Conservation (phyloP, 192 early-diverging fungal species). For the Diversispora epigaea region DNA sequence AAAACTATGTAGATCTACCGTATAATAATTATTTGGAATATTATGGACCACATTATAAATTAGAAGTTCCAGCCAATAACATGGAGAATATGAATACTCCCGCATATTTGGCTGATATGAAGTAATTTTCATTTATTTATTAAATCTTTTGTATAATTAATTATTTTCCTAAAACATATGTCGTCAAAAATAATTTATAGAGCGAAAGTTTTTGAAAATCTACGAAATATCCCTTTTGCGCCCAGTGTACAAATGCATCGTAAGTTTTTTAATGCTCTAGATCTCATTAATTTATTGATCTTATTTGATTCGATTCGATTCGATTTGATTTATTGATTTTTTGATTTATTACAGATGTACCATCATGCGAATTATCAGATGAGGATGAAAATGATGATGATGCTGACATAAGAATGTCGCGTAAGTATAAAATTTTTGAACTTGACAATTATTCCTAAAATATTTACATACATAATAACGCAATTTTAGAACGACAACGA, state of each 20-base stretch:
- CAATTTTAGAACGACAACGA: slow-evolving; percentile 51
- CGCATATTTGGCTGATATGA: slow-evolving; percentile 81
- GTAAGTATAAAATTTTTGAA: slow-evolving; percentile 45
- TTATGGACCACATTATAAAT: slow-evolving; percentile 87
- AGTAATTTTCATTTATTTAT: slow-evolving; percentile 44
- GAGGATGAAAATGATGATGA: slow-evolving; percentile 71
- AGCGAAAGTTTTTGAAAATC: slow-evolving; percentile 65
- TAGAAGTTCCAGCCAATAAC: slow-evolving; percentile 85
- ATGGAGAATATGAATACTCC: slow-evolving; percentile 88
- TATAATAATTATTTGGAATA: slow-evolving; percentile 88
- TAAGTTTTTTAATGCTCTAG: slow-evolving; percentile 1
- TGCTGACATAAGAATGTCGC: slow-evolving; percentile 57
- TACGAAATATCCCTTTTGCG: slow-evolving; percentile 60
- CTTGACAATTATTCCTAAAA: background rate
- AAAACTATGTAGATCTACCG: slow-evolving; percentile 57
- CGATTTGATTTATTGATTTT: background rate
- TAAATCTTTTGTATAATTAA: background rate
- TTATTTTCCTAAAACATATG: background rate
- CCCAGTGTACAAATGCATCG: slow-evolving; percentile 83
- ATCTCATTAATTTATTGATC: background rate
- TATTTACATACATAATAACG: background rate
- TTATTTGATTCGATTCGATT: too few relatives aligned
- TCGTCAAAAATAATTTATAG: slow-evolving; percentile 19
- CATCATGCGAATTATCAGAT: slow-evolving; percentile 38
- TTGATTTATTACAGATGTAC: slow-evolving; percentile 58